Evolutionary conservation across 495 filamentous ascomycete genomes (phyloP).

Genomic region (Penicillium simplicissimum): DNA sequence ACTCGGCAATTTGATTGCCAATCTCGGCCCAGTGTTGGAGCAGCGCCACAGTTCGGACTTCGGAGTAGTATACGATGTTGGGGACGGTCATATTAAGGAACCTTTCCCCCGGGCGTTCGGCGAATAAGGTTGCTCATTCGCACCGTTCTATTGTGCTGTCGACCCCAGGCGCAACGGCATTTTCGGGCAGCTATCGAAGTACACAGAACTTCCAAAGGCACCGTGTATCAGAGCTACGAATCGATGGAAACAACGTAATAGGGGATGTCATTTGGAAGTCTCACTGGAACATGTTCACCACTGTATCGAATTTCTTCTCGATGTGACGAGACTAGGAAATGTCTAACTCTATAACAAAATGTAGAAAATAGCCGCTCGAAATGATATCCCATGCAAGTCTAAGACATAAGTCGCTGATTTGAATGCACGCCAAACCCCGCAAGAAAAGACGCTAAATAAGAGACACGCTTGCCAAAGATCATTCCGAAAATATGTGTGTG

Average conservation of each 20-base stretch:
- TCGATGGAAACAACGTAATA: too few species aligned
- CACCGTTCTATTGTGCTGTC: too few species aligned
- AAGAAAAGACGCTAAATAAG: neutral
- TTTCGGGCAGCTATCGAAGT: too few species aligned
- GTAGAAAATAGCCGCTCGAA: neutral
- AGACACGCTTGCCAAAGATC: neutral
- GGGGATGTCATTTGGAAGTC: too few species aligned
- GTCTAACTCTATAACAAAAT: neutral
- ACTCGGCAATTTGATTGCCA: constrained; percentile 1
- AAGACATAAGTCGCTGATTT: neutral
- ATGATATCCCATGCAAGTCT: constrained; percentile 1
- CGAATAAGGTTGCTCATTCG: too few species aligned
- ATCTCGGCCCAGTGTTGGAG: neutral
- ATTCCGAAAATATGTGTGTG: neutral
- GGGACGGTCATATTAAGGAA: neutral
- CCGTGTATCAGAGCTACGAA: too few species aligned
- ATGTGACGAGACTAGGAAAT: neutral
- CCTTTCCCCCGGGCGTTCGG: neutral
- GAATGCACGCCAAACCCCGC: neutral
- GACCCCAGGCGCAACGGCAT: too few species aligned
- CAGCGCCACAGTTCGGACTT: neutral
- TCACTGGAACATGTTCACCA: too few species aligned
- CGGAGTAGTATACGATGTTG: neutral
- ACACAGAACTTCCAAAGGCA: too few species aligned
- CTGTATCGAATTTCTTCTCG: neutral